A percentile compares a stretch with the other conserved stretches of the same genome.
phyloP scores from a whole-genome alignment of 2,329 filamentous ascomycete genomes.

The Tolypocladium ophioglossoides region DNA sequence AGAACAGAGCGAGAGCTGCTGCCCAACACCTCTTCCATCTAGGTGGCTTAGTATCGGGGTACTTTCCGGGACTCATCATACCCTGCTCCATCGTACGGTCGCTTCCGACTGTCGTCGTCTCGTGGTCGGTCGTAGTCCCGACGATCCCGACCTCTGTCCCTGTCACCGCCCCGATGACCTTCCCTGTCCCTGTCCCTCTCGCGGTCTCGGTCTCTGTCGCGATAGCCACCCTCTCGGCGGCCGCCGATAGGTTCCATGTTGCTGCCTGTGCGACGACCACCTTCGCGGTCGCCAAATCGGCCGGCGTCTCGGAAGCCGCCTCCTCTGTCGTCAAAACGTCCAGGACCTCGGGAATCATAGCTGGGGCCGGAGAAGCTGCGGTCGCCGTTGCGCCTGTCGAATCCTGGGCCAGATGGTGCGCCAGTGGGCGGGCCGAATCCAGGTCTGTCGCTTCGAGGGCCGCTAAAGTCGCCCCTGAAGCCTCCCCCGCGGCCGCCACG shows the following conservation, averaged over 20 bases:
- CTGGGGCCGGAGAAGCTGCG: conserved; percentile 36
- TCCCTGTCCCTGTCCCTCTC: conserved; percentile 35
- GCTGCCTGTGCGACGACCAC: conserved; percentile 51
- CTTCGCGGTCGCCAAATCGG: conserved; percentile 18
- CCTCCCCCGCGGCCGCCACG: conserved; percentile 47
- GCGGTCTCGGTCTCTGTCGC: conserved; percentile 37
- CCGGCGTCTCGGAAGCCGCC: conserved; percentile 40
- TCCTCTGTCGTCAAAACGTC: conserved; percentile 49
- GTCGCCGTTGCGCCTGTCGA: conserved; percentile 32
- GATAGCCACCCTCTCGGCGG: conserved; percentile 50
- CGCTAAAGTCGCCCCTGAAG: conserved; percentile 33
- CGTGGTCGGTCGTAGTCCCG: conserved; percentile 41
- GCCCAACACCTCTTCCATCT: conserved; percentile 1
- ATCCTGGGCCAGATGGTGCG: conserved; percentile 51
- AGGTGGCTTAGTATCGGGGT: conserved; percentile 44
- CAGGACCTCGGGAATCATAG: conserved; percentile 43
- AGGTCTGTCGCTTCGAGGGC: conserved; percentile 27
- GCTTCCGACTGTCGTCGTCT: conserved; percentile 52
- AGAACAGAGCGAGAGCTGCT: neutral
- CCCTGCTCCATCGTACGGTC: conserved; percentile 65
- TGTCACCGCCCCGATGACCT: conserved; percentile 20
- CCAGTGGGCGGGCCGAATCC: conserved; percentile 43
- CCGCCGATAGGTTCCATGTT: conserved; percentile 79
- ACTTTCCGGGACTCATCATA: conserved; percentile 69
- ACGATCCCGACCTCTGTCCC: conserved; percentile 15